Base-by-base conservation (phyloP, 345 rosid species). In the Citrus mangshanensis region DNA sequence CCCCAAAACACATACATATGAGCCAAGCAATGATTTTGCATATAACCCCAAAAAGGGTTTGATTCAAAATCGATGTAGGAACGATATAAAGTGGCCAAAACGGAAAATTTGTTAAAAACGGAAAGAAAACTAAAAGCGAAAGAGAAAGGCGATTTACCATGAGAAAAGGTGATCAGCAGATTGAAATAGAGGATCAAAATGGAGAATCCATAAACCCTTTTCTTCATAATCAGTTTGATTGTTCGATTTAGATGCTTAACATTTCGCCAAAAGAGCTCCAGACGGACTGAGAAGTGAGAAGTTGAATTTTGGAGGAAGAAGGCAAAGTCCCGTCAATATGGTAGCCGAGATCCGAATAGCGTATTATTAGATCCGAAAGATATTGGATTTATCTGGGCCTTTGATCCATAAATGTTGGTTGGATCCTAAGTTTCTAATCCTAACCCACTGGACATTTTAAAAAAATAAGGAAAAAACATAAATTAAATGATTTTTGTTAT, bases 91-190 rank as follows among this genome's bases (percentile, higher is more conserved):
- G 54, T n/a, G 64, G 56, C 60, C 55, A 79, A 68, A 62, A 7
- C 7, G 32, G 32, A 61, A 21, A n/a, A 38, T 7, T 12, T 70
- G 80, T 9, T 4, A 54, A 7, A 46, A 19, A 32, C 25, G 56
- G 76, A 34, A 59, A 68, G 55, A 40, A 40, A 46, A 28, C 61
- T 14, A 9, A 10, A 14, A 64, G 7, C 51, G 13, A 37, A 1
- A 66, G 56, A 71, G 75, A 70, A 60, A 35, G 66, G 28, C 14
- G 40, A 1, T 54, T 78, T 82, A 90, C 92, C 92, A 63, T 62
- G 80, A 21, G 89, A 82, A 71, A 73, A 78, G 22, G 68, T 63
- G 68, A 82, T 4, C 0, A 72, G 81, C 70, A 82, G 77, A 67
- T 77, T 72, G 59, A 84, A 62, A 38, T 85, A 60, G 34, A 89